These are phyloP conservation scores for Aspergillus ostianus DNA, from an alignment of 495 filamentous ascomycete species.

Conservation along the genomic window DNA sequence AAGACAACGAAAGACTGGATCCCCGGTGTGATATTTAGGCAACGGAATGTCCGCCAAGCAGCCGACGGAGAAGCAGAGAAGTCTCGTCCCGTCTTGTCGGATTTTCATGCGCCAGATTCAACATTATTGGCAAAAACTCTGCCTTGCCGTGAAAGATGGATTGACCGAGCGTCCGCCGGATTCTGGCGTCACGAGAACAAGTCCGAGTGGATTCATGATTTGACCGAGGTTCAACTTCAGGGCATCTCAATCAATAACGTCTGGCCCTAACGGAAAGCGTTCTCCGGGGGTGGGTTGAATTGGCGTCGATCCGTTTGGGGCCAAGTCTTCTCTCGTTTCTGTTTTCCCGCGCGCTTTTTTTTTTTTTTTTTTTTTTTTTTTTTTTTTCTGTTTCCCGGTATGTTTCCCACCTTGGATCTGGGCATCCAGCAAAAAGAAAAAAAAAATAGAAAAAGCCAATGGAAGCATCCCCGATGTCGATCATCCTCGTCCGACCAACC, in stretches of 20 bases:
- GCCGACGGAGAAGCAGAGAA: background rate
- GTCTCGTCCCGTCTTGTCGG: slow-evolving; percentile 4
- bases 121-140: background rate
- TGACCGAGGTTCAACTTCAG: background rate
- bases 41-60: background rate
- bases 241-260: background rate
- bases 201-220: background rate
- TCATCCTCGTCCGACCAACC: background rate
- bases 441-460: background rate
- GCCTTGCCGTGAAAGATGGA: background rate
- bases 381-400: background rate
- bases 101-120: background rate
- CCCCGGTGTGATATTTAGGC: background rate
- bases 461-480: background rate
- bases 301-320: slow-evolving; percentile 7
- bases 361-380: background rate
- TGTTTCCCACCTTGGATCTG: no score
- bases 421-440: background rate
- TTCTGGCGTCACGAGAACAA: background rate
- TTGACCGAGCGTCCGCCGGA: background rate
- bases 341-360: background rate
- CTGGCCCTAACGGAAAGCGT: slow-evolving; percentile 16
- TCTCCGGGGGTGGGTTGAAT: slow-evolving; percentile 16
- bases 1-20: background rate
- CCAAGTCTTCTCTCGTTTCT: background rate